phyloP scores from a whole-genome alignment of 2,329 filamentous ascomycete genomes.

The Neonectria ditissima region DNA sequence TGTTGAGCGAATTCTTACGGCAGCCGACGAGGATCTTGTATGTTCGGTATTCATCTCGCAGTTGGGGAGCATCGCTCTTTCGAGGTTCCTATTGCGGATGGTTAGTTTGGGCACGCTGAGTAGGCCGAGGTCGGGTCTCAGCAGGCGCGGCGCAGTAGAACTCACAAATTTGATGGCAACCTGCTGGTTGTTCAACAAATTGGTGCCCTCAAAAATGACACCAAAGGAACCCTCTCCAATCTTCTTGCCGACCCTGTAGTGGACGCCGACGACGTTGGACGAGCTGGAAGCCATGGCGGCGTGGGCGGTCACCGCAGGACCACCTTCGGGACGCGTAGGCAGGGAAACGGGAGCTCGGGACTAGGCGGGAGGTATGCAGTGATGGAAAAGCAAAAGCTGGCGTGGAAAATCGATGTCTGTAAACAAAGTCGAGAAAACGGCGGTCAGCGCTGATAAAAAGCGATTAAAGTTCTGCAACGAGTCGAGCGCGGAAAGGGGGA shows the following conservation, averaged over 20 bases:
- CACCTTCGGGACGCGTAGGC: slow-evolving; percentile 40
- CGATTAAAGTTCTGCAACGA: slow-evolving; percentile 28
- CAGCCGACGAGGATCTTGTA: slow-evolving; percentile 99
- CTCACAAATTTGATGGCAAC: slow-evolving; percentile 99
- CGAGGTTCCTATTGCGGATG: slow-evolving; percentile 81
- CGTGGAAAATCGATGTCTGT: slow-evolving; percentile 40
- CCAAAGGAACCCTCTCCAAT: slow-evolving; percentile 99
- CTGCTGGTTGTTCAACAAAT: slow-evolving; percentile 98
- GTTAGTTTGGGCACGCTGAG: slow-evolving; percentile 23
- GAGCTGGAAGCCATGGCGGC: slow-evolving; percentile 82
- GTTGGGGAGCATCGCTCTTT: slow-evolving; percentile 97
- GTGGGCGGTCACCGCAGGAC: slow-evolving; percentile 39
- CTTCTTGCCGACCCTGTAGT: slow-evolving; percentile 99
- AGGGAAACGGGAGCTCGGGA: slow-evolving; percentile 29
- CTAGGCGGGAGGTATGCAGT: slow-evolving; percentile 26
- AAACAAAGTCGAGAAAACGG: slow-evolving; percentile 27
- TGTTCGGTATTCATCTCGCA: slow-evolving; percentile 98
- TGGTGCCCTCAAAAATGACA: slow-evolving; percentile 98
- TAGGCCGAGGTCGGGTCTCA: background rate
- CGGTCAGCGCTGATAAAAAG: slow-evolving; percentile 41
- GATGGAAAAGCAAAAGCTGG: slow-evolving; percentile 28
- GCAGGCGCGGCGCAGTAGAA: background rate
- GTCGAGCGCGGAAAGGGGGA: slow-evolving; percentile 23
- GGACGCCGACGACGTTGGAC: slow-evolving; percentile 97
- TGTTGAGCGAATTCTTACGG: slow-evolving; percentile 72